Conservation (phyloP, 805 yeast genomes). For the Kuraishia ogatae region DNA sequence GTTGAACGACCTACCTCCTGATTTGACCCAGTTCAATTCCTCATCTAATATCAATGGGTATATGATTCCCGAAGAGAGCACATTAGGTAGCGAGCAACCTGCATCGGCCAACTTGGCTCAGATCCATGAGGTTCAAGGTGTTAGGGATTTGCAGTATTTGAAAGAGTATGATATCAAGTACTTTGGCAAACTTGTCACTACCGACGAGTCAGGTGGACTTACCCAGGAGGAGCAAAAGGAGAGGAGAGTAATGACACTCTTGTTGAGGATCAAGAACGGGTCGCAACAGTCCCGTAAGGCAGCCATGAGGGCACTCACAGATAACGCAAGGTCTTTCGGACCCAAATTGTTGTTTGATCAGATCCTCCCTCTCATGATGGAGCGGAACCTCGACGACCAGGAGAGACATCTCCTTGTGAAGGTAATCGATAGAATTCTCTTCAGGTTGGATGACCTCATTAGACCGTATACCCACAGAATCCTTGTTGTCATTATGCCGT, state of each 20-base stretch:
- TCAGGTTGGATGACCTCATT: slow-evolving; percentile 53
- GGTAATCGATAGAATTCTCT: slow-evolving; percentile 59
- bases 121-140: slow-evolving; percentile 53
- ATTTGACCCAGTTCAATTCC: slow-evolving; percentile 18
- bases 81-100: slow-evolving; percentile 13
- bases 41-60: slow-evolving; percentile 27
- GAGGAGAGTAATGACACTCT: slow-evolving; percentile 48
- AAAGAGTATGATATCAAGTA: slow-evolving; percentile 64
- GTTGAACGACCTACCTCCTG: slow-evolving; percentile 23
- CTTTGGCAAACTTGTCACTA: slow-evolving; percentile 50
- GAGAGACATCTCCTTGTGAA: slow-evolving; percentile 76
- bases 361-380: slow-evolving; percentile 70
- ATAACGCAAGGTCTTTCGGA: slow-evolving; percentile 56
- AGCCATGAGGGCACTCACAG: slow-evolving; percentile 60
- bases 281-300: slow-evolving; percentile 56
- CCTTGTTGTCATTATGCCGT: slow-evolving; percentile 66
- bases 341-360: slow-evolving; percentile 60
- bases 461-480: slow-evolving; percentile 70
- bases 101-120: slow-evolving; percentile 25
- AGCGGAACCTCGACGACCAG: slow-evolving; percentile 60
- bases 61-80: slow-evolving; percentile 43
- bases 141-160: slow-evolving; percentile 57
- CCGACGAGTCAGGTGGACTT: slow-evolving; percentile 24
- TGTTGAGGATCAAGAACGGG: slow-evolving; percentile 75
- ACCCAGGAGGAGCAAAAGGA: slow-evolving; percentile 50